These are phyloP conservation scores for Solanum sejunctum DNA, from an alignment of 257 asterid species.

Conservation along the genomic window DNA sequence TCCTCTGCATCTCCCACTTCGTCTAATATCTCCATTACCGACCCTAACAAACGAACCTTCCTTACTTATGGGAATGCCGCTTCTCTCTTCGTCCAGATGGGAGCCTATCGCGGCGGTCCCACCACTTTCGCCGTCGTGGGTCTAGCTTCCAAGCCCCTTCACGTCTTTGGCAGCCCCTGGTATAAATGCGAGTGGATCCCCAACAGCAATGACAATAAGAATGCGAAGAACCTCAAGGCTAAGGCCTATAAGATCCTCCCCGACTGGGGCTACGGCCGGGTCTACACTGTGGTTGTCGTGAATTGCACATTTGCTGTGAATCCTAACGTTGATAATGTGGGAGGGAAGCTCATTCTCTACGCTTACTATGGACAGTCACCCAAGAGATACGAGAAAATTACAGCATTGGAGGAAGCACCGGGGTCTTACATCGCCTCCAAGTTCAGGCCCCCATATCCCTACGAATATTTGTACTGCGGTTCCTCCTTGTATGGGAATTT, in stretches of 20 bases:
- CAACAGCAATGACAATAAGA: neutral
- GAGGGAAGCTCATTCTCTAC: slow-evolving; percentile 42
- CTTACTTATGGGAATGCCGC: slow-evolving; percentile 58
- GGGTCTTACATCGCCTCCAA: slow-evolving; percentile 19
- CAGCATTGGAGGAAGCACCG: slow-evolving; percentile 28
- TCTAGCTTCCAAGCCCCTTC: slow-evolving; percentile 68
- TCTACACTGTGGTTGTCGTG: slow-evolving; percentile 70
- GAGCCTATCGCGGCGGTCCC: slow-evolving; percentile 87
- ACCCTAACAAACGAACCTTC: slow-evolving; percentile 38
- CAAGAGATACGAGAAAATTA: slow-evolving; percentile 32
- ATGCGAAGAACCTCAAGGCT: slow-evolving; percentile 4
- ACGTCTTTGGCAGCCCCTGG: slow-evolving; percentile 62
- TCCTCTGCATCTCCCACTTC: neutral
- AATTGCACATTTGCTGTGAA: slow-evolving; percentile 48
- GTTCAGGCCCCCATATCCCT: slow-evolving; percentile 17
- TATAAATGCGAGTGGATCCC: slow-evolving; percentile 83
- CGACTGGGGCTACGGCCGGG: slow-evolving; percentile 76
- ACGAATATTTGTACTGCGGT: slow-evolving; percentile 63
- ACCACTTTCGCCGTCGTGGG: slow-evolving; percentile 64
- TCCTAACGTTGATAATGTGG: slow-evolving; percentile 10
- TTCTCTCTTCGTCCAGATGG: slow-evolving; percentile 72
- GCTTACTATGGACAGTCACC: slow-evolving; percentile 25
- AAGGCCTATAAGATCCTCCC: slow-evolving; percentile 17
- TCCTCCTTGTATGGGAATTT: slow-evolving; percentile 54
- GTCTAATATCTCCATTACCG: neutral